Evolutionary conservation across 805 yeast genomes (phyloP), one percentile per base, ranked within the genome.

Genomic region (Kuraishia borneana): DNA sequence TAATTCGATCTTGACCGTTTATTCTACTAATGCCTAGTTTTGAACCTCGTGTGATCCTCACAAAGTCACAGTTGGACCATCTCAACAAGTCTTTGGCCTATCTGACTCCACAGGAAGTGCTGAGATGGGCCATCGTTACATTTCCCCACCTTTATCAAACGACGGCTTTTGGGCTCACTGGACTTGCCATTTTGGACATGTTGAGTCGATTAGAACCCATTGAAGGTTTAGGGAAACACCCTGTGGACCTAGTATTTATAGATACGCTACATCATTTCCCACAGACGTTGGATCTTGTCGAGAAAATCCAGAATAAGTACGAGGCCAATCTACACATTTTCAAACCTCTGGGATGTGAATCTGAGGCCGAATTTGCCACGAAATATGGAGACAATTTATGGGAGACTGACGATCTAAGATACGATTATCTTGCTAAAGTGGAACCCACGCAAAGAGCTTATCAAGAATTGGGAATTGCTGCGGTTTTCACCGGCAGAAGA

Each of bases 231-330:
- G 39, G 53, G 20, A 38, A 39, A 3, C 54, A 58, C 30, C 68
- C 77, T 1, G 63, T 83, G 5, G 94, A 87, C 36, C 61, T 88
- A 36, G 79, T 89, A 2, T 89, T 89, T 53, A 66, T 88, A 32
- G 96, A 89, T 52, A 89, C 97, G 0, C 61, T 89, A 41, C 83
- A 88, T 50, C 96, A 89, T 55, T 89, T 89, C 65, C 87, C 89
- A n/a, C 97, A 89, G 54, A 89, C 97, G 1, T 59, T 79, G 29
- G 84, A 78, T 3, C 65, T 89, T 26, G 79, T 88, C 4, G 65
- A 70, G 2, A 62, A 58, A 9, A 68, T 89, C 27, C 60, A 71
- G 45, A 42, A 47, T 12, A 68, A 63, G 39, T 89, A 89, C 52
- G 42, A 48, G 12, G 64, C 63, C 32, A 63, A 62, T 19, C 54